phyloP scores from a whole-genome alignment of 208 protist genomes.

The Trichomonas tenax region DNA sequence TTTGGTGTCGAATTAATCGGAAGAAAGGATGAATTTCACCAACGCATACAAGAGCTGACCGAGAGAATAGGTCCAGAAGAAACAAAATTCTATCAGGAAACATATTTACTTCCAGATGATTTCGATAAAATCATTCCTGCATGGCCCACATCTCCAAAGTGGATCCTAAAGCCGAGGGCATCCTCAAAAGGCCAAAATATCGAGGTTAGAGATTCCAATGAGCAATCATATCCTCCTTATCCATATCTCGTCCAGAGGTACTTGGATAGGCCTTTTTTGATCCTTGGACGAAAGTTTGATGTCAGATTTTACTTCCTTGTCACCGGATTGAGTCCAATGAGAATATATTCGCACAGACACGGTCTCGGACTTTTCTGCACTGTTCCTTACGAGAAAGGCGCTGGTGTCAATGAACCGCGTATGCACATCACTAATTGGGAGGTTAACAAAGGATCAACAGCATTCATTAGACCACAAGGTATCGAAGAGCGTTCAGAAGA shows the following conservation, averaged over 20 bases:
- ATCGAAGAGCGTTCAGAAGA: slow-evolving; percentile 3
- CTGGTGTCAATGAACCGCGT: not conserved
- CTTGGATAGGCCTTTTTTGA: slow-evolving; percentile 16
- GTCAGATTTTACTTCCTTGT: slow-evolving; percentile 24
- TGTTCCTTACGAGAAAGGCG: slow-evolving; percentile 15
- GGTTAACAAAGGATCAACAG: slow-evolving; percentile 29
- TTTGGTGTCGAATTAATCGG: not conserved
- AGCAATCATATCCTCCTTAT: not conserved
- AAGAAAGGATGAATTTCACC: not conserved
- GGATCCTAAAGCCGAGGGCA: not conserved
- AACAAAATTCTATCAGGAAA: not conserved
- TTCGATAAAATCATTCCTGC: not conserved
- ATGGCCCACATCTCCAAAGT: not conserved
- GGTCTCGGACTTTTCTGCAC: slow-evolving; percentile 38
- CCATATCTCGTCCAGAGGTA: slow-evolving; percentile 28
- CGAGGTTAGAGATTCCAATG: not conserved
- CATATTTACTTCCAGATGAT: not conserved
- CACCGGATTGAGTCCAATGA: slow-evolving; percentile 29
- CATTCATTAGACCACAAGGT: not conserved
- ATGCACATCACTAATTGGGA: slow-evolving; percentile 39
- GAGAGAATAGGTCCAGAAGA: not conserved
- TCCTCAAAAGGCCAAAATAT: not conserved
- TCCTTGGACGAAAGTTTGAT: slow-evolving; percentile 27
- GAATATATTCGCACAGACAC: slow-evolving; percentile 41
- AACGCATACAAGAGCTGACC: not conserved